Conservation (phyloP, 345 rosid species). For the Euclidium syriacum region DNA sequence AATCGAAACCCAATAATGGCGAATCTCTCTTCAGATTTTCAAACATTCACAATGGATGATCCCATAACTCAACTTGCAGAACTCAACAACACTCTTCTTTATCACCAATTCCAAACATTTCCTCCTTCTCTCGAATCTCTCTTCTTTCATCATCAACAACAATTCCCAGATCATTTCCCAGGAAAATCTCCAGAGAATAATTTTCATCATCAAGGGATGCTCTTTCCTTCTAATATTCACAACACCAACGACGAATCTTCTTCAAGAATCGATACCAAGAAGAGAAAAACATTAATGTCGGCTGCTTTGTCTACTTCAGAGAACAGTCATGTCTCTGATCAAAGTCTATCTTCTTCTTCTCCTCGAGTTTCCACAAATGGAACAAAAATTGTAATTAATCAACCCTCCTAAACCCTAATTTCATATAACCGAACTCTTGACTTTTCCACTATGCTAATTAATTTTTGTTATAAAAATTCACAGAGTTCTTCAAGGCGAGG, state of each 20-base stretch:
- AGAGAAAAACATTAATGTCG: constrained; percentile 23
- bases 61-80: constrained; percentile 39
- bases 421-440: neutral
- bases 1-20: constrained; percentile 19
- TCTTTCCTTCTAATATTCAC: constrained; percentile 28
- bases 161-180: constrained; percentile 15
- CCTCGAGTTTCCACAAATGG: constrained; percentile 23
- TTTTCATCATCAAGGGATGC: constrained; percentile 9
- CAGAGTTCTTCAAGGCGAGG: constrained; percentile 37
- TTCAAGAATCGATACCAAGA: constrained; percentile 40
- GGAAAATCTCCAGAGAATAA: constrained; percentile 13
- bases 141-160: constrained; percentile 31
- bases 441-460: neutral
- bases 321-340: constrained; percentile 31
- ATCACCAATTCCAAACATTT: constrained; percentile 30
- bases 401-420: constrained; percentile 12
- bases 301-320: constrained; percentile 24
- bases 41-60: constrained; percentile 21
- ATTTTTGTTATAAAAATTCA: neutral
- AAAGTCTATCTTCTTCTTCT: constrained; percentile 15
- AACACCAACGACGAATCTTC: constrained; percentile 30
- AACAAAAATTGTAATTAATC: constrained; percentile 5
- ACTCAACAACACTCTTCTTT: constrained; percentile 25
- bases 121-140: constrained; percentile 32
- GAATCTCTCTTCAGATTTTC: constrained; percentile 29